Evolutionary conservation across 75 land plant genomes (phyloP).

Genomic region (Larix kaempferi): DNA sequence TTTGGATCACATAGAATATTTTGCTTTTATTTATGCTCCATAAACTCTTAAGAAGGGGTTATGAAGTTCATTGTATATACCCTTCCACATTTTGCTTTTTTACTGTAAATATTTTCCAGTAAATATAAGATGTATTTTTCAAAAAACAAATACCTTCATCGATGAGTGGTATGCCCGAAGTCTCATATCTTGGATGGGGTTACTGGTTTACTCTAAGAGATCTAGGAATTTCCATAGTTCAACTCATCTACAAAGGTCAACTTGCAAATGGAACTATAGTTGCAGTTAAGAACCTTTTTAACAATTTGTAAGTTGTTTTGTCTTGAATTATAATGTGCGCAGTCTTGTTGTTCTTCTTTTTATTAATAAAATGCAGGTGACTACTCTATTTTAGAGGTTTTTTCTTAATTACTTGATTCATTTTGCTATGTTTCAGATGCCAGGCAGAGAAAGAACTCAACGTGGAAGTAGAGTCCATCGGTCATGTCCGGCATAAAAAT

Average conservation of each 20-base stretch:
- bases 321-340: not conserved
- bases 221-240: not conserved
- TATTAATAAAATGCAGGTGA: not conserved
- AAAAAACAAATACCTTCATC: not conserved
- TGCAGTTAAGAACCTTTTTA: slow-evolving; percentile 75
- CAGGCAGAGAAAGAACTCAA: slow-evolving; percentile 96
- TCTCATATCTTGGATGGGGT: no score
- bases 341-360: not conserved
- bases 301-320: slow-evolving; percentile 54
- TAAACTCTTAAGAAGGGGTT: no score
- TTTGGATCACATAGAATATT: no score
- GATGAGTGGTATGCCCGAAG: no score
- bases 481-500: slow-evolving; percentile 93
- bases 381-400: not conserved
- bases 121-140: no score
- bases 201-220: no score
- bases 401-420: not conserved
- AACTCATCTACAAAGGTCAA: slow-evolving; percentile 60
- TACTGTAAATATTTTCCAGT: no score
- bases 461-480: slow-evolving; percentile 96
- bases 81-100: no score
- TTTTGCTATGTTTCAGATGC: slow-evolving; percentile 41
- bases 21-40: no score
- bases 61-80: no score
- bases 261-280: slow-evolving; percentile 67